A percentile compares a stretch with the other conserved stretches of the same genome.
Evolutionary conservation across 257 asterid species (phyloP).

Genomic region (Paulownia fortunei): DNA sequence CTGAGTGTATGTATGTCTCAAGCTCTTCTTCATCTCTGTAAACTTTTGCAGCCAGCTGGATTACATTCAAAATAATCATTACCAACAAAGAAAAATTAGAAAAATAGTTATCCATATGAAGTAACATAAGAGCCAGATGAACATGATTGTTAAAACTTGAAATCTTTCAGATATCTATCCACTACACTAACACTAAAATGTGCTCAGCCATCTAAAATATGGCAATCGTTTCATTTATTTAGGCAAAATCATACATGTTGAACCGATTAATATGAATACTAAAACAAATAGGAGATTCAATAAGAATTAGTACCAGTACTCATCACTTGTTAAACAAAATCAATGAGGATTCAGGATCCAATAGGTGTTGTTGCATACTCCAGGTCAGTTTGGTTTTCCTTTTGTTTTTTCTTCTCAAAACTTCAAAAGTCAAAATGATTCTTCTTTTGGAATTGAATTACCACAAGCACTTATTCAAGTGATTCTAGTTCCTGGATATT

Average conservation of each 20-base stretch:
- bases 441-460: background rate
- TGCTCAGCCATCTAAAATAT: background rate
- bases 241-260: background rate
- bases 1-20: conserved; percentile 78
- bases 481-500: background rate
- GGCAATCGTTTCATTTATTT: background rate
- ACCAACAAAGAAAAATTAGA: background rate
- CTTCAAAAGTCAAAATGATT: background rate
- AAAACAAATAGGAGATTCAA: conserved; percentile 1
- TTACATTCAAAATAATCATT: conserved; percentile 31
- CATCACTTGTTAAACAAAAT: conserved; percentile 3
- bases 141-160: conserved; percentile 1
- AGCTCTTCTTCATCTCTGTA: conserved; percentile 88
- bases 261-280: background rate
- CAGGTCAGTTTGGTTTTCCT: background rate
- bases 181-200: background rate
- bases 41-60: conserved; percentile 72
- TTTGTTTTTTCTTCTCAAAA: background rate
- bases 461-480: background rate
- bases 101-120: conserved; percentile 23
- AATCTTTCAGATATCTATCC: conserved; percentile 15
- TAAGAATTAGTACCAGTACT: background rate
- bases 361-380: background rate
- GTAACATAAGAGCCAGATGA: conserved; percentile 4
- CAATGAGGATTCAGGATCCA: background rate